Evolutionary conservation across 2,329 filamentous ascomycete genomes (phyloP).

Genomic region (Ceratocystiopsis sp.): DNA sequence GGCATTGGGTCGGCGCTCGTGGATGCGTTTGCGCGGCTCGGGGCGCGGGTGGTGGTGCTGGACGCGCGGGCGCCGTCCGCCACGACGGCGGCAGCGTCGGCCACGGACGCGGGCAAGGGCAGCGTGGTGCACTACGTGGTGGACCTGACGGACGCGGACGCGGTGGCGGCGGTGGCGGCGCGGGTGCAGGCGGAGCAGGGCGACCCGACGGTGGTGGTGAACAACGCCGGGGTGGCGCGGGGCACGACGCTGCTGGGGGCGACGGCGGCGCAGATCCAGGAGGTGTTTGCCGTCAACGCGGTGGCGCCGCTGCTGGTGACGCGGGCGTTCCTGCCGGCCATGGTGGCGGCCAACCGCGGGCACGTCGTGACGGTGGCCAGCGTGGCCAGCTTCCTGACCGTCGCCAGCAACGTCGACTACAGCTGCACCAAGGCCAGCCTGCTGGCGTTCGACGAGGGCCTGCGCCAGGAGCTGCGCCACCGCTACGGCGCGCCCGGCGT

Average conservation of each 20-base stretch:
- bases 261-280: constrained; percentile 24
- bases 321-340: constrained; percentile 49
- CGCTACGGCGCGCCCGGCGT: constrained; percentile 46
- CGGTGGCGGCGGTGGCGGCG: constrained; percentile 33
- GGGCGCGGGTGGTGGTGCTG: constrained; percentile 52
- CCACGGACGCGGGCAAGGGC: constrained; percentile 6
- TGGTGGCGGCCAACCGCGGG: constrained; percentile 48
- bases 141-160: constrained; percentile 45
- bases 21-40: constrained; percentile 43
- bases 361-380: constrained; percentile 57
- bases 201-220: constrained; percentile 51
- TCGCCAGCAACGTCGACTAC: constrained; percentile 47
- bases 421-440: constrained; percentile 48
- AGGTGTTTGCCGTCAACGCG: constrained; percentile 56
- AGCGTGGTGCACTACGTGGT: constrained; percentile 53
- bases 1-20: constrained; percentile 57
- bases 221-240: constrained; percentile 50
- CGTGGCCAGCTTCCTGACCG: constrained; percentile 41
- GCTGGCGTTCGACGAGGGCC: constrained; percentile 49
- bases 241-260: constrained; percentile 43
- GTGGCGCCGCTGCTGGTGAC: constrained; percentile 44
- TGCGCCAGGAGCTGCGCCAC: constrained; percentile 38
- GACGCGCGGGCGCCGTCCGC: constrained; percentile 43
- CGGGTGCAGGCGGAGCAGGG: constrained; percentile 39
- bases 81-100: too few relatives aligned